Evolutionary conservation across 371 early-diverging fungal species (phyloP), one percentile per base, ranked within the genome.

Genomic region (Lichtheimia ornata): DNA sequence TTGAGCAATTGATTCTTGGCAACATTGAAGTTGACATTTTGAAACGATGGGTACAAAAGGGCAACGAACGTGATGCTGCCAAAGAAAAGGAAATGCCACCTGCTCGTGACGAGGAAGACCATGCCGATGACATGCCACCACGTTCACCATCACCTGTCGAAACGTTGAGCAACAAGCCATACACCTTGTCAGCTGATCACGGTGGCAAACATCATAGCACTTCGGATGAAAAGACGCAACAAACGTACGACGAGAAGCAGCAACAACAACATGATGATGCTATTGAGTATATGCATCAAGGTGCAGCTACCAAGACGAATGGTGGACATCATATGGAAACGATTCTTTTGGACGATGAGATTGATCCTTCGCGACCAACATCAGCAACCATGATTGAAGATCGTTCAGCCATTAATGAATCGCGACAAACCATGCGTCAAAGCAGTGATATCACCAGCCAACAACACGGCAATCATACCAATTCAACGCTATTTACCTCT

Each of bases 1-100:
- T 87, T 15, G 84, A 82, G 59, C 90, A 89, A 50, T 62, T 89
- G 40, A 81, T 88, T 61, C 67, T 84, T n/a, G 88, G 88, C 6
- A 80, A 83, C 2, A 74, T 85, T 53, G 73, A 86, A 70, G 84
- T 87, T 50, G 60, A 73, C 14, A 61, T 77, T 64, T 67, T 89
- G 42, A 79, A 78, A 59, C 71, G 65, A 25, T 88, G 86, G 86
- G 82, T 88, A 2, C 54, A 54, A 42, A 66, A 73, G 12, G 83
- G 83, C 11, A 66, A 74, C 24, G 65, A 66, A 64, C 52, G 67
- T 56, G 53, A 58, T 18, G 64, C 61, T 27, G 44, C 24, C 14
- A 35, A 35, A 35, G 35, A 4, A 35, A 50, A 56, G 14, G 25
- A 47, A 4, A 45, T 62, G 9, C 60, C 63, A 6, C 63, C 56